Conservation (phyloP, 331 rosid species). For the Malus hybrid region DNA sequence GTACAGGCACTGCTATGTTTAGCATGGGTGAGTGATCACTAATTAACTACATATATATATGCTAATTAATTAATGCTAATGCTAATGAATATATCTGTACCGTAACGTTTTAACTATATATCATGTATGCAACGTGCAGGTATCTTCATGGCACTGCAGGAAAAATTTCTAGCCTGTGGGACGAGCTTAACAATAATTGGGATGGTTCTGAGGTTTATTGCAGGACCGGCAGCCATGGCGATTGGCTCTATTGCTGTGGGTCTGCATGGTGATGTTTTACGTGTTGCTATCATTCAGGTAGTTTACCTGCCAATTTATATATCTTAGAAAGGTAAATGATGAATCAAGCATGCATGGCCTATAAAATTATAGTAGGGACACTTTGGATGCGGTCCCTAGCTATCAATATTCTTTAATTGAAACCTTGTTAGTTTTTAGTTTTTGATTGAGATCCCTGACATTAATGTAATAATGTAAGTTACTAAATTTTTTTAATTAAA, state of each 20-base stretch:
- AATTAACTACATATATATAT: too few species aligned
- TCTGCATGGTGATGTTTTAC: constrained; percentile 73
- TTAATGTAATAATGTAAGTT: too few species aligned
- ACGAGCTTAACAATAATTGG: constrained; percentile 39
- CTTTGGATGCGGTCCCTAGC: too few species aligned
- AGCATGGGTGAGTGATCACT: constrained; percentile 61
- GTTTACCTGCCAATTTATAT: neutral
- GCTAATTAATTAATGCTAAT: too few species aligned
- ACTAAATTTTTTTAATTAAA: too few species aligned
- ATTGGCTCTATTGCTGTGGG: constrained; percentile 68
- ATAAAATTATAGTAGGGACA: neutral
- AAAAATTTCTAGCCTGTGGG: constrained; percentile 75
- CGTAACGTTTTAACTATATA: neutral
- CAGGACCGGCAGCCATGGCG: constrained; percentile 95
- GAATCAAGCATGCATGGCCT: neutral
- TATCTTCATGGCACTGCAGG: constrained; percentile 90
- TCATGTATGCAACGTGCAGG: constrained; percentile 29
- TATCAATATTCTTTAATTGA: too few species aligned
- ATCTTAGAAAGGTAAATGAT: neutral
- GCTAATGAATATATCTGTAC: neutral
- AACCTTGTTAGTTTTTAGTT: too few species aligned
- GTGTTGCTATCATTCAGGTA: constrained; percentile 88
- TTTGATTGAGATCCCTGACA: too few species aligned
- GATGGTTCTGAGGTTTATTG: constrained; percentile 77
- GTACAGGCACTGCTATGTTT: constrained; percentile 93